Evolutionary conservation across 2,329 filamentous ascomycete genomes (phyloP).

Genomic region (Fusarium sp.): DNA sequence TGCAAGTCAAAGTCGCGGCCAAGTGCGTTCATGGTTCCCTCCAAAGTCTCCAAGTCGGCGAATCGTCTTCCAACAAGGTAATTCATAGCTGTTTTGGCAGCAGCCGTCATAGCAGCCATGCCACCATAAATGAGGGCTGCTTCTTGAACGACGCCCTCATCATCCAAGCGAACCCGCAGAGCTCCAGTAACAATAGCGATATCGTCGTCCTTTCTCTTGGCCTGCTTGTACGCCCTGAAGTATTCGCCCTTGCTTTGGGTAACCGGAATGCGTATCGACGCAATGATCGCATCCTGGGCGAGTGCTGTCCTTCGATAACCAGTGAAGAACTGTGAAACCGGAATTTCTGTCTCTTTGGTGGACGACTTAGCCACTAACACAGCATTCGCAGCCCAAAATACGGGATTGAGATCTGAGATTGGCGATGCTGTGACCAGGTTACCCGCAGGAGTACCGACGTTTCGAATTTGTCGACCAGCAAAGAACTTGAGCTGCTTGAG

Average conservation of each 20-base stretch:
- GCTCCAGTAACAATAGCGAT: conserved; percentile 97
- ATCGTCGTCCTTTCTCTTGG: conserved; percentile 97
- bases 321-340: conserved; percentile 92
- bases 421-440: conserved; percentile 95
- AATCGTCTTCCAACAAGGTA: conserved; percentile 83
- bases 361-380: conserved; percentile 83
- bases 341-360: conserved; percentile 81
- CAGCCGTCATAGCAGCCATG: conserved; percentile 92
- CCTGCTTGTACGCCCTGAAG: conserved; percentile 92
- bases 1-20: conserved; percentile 88
- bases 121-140: conserved; percentile 91
- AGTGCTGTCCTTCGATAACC: conserved; percentile 90
- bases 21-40: conserved; percentile 90
- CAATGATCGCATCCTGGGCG: conserved; percentile 83
- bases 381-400: conserved; percentile 88
- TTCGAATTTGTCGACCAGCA: conserved; percentile 93
- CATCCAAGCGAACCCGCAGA: conserved; percentile 77
- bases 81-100: conserved; percentile 80
- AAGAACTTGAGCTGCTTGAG: conserved; percentile 96
- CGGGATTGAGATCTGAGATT: conserved; percentile 95
- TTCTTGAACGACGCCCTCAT: conserved; percentile 76
- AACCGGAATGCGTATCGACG: conserved; percentile 85
- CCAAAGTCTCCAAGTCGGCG: conserved; percentile 83
- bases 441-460: conserved; percentile 95
- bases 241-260: conserved; percentile 81